phyloP scores from a whole-genome alignment of 2,329 filamentous ascomycete genomes.

The Fusarium multiceps region DNA sequence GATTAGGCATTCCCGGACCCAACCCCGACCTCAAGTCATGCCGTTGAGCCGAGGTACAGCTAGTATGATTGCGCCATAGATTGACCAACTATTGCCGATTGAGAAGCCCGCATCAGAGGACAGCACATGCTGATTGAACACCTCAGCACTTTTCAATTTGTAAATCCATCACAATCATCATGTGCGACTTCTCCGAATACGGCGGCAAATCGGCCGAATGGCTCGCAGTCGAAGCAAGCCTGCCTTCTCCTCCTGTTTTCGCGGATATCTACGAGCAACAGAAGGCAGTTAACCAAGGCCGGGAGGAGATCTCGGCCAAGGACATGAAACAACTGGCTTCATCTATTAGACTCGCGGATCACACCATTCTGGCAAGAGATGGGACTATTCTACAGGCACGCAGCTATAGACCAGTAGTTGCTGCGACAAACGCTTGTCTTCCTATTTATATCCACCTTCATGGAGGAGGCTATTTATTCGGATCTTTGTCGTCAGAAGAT shows the following conservation, averaged over 20 bases:
- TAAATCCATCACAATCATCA: neutral
- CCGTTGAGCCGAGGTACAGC: conserved; percentile 2
- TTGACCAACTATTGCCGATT: neutral
- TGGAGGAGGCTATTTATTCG: conserved; percentile 67
- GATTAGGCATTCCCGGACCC: conserved; percentile 3
- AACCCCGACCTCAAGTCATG: neutral
- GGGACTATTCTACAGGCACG: conserved; percentile 22
- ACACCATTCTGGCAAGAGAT: conserved; percentile 34
- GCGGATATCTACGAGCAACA: conserved; percentile 24
- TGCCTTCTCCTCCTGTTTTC: conserved; percentile 7
- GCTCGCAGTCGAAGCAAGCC: conserved; percentile 50
- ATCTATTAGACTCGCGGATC: conserved; percentile 51
- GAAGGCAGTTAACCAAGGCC: conserved; percentile 3
- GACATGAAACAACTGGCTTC: conserved; percentile 21
- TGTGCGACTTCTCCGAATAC: conserved; percentile 51
- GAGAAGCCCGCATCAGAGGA: neutral
- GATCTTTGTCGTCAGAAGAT: conserved; percentile 64
- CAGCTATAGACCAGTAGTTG: conserved; percentile 18
- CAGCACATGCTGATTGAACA: neutral
- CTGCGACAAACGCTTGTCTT: conserved; percentile 49
- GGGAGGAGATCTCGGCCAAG: conserved; percentile 21
- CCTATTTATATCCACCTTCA: conserved; percentile 65
- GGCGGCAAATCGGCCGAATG: conserved; percentile 57
- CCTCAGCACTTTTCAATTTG: neutral
- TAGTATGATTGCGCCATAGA: neutral